These are phyloP conservation scores for Sechiopsis laciniata DNA, from an alignment of 306 rosid genomes.

Conservation along the genomic window DNA sequence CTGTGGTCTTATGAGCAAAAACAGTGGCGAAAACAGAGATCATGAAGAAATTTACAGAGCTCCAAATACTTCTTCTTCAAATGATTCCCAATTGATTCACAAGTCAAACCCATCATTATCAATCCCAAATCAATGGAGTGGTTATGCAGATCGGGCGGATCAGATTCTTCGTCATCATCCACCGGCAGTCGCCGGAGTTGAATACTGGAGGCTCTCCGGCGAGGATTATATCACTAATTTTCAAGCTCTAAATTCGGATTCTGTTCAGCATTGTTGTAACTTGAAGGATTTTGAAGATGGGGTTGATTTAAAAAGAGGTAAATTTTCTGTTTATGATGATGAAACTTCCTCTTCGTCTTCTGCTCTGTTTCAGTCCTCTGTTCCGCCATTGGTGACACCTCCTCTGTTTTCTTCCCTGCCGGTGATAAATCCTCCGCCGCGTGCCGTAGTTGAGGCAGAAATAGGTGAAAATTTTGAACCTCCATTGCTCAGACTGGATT, in stretches of 20 bases:
- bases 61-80: not conserved
- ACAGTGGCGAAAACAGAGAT: conserved; percentile 25
- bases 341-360: conserved; percentile 15
- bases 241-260: conserved; percentile 28
- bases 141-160: conserved; percentile 48
- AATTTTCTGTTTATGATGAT: conserved; percentile 27
- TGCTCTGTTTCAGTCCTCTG: conserved; percentile 18
- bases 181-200: conserved; percentile 37
- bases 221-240: conserved; percentile 37
- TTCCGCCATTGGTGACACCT: conserved; percentile 5
- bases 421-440: not conserved
- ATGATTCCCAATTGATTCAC: not conserved
- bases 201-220: conserved; percentile 54
- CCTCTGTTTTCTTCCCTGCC: conserved; percentile 5
- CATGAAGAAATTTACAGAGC: conserved; percentile 31
- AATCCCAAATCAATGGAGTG: conserved; percentile 46
- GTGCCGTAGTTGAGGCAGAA: conserved; percentile 2
- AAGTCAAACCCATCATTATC: conserved; percentile 33
- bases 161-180: conserved; percentile 71
- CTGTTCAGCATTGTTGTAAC: conserved; percentile 26
- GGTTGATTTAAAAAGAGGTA: conserved; percentile 30
- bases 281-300: conserved; percentile 26
- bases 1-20: conserved; percentile 68
- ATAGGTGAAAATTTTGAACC: conserved; percentile 6
- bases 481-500: not conserved